phyloP scores from a whole-genome alignment of 345 rosid species.

The Euphorbia pulcherrima region DNA sequence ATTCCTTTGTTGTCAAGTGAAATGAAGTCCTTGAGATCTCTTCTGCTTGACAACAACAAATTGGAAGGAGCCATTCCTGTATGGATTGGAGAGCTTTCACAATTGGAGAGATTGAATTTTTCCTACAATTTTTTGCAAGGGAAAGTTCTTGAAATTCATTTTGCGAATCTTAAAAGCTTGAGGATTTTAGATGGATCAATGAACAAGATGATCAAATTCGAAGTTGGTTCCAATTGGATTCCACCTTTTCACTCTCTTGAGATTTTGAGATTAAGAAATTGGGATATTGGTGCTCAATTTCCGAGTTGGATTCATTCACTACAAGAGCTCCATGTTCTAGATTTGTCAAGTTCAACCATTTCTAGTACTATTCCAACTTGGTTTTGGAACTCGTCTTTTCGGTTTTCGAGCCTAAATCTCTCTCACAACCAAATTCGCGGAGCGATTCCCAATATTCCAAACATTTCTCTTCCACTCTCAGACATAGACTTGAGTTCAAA shows the following conservation, averaged over 20 bases:
- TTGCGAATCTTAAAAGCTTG: constrained; percentile 23
- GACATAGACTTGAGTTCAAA: constrained; percentile 12
- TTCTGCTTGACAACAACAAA: not conserved
- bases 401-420: not conserved
- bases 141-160: constrained; percentile 21
- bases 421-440: constrained; percentile 4
- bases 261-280: not conserved
- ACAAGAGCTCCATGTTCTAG: not conserved
- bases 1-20: constrained; percentile 10
- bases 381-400: constrained; percentile 4
- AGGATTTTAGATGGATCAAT: not conserved
- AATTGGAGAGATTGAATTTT: constrained; percentile 1
- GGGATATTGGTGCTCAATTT: constrained; percentile 1
- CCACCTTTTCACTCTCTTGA: not conserved
- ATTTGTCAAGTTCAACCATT: constrained; percentile 7
- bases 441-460: not conserved
- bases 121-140: constrained; percentile 20
- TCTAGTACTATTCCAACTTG: constrained; percentile 1
- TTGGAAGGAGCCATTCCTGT: constrained; percentile 21
- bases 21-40: not conserved
- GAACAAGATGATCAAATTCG: not conserved
- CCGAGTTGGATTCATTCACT: constrained; percentile 3
- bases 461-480: not conserved
- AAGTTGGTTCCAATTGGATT: constrained; percentile 3
- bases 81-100: constrained; percentile 14